These are phyloP conservation scores for Paspalum vaginatum DNA, from an alignment of 176 grass and related monocot genomes.

Conservation along the genomic window DNA sequence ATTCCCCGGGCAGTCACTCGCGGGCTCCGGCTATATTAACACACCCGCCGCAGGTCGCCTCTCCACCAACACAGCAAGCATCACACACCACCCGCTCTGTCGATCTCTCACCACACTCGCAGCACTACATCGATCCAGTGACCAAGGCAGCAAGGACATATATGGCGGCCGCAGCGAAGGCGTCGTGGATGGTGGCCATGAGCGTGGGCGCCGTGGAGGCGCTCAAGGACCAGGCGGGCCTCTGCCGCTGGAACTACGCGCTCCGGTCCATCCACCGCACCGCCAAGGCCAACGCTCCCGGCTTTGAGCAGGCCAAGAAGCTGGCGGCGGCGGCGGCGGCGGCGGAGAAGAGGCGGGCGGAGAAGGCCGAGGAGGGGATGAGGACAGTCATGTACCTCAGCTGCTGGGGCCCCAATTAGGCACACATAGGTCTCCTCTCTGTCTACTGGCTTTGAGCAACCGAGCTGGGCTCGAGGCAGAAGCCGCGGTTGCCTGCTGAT, in stretches of 20 bases:
- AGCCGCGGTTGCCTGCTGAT: too few relatives aligned
- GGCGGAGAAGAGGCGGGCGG: constrained; percentile 17
- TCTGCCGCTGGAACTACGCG: constrained; percentile 79
- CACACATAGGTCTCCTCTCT: background rate
- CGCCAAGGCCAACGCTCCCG: background rate
- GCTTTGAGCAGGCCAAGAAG: constrained; percentile 35
- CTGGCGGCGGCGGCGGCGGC: background rate
- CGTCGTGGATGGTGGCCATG: constrained; percentile 52
- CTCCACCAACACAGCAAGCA: background rate
- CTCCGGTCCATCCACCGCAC: constrained; percentile 40
- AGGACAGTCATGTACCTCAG: constrained; percentile 72
- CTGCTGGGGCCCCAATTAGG: constrained; percentile 64
- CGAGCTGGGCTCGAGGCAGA: background rate
- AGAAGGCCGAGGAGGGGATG: constrained; percentile 58
- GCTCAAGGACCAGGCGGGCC: constrained; percentile 66
- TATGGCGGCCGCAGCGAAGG: constrained; percentile 44
- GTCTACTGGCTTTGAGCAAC: background rate
- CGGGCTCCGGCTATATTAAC: constrained; percentile 4
- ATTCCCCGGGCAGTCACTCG: too few relatives aligned
- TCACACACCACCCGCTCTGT: background rate
- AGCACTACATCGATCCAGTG: too few relatives aligned
- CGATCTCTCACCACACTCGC: background rate
- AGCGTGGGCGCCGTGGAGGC: constrained; percentile 69
- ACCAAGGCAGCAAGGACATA: too few relatives aligned
- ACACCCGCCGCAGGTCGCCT: background rate